Evolutionary conservation across 2,329 filamentous ascomycete genomes (phyloP).

Genomic region (Coniochaeta sp.): DNA sequence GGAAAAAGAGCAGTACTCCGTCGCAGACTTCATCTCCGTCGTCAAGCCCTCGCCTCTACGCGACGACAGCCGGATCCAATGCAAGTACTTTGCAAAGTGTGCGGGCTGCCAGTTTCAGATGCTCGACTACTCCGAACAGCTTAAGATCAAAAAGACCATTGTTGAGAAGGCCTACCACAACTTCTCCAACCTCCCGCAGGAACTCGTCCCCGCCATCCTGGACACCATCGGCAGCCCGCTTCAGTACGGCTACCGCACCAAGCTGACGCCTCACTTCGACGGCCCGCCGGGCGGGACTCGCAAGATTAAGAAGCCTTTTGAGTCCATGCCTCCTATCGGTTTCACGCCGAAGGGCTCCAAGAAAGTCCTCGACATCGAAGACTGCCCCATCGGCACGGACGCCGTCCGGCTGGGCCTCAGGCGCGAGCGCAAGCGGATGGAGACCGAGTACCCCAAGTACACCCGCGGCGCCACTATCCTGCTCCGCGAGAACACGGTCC

Average conservation of each 20-base stretch:
- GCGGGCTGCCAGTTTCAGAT: conserved; percentile 97
- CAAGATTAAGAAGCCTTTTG: conserved; percentile 47
- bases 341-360: conserved; percentile 83
- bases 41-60: conserved; percentile 65
- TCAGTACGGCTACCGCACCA: conserved; percentile 91
- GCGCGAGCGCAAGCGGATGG: conserved; percentile 70
- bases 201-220: conserved; percentile 65
- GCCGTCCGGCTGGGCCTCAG: conserved; percentile 74
- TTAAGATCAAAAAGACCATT: conserved; percentile 75
- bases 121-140: conserved; percentile 81
- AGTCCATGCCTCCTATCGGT: conserved; percentile 70
- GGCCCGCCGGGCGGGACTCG: conserved; percentile 53
- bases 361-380: conserved; percentile 85
- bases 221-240: conserved; percentile 88
- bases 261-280: conserved; percentile 94
- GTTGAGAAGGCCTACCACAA: conserved; percentile 88
- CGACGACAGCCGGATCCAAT: conserved; percentile 69
- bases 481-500: conserved; percentile 74
- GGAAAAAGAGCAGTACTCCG: conserved; percentile 56
- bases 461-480: conserved; percentile 80
- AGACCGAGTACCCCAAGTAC: conserved; percentile 63
- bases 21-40: conserved; percentile 78
- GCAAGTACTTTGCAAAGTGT: conserved; percentile 81
- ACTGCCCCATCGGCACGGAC: conserved; percentile 90
- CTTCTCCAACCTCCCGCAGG: conserved; percentile 76